Percentiles rank a stretch among this genome's conserved stretches.
These are phyloP conservation scores for Pleurostoma richardsiae DNA, from an alignment of 2,329 filamentous ascomycete genomes.

Conservation along the genomic window DNA sequence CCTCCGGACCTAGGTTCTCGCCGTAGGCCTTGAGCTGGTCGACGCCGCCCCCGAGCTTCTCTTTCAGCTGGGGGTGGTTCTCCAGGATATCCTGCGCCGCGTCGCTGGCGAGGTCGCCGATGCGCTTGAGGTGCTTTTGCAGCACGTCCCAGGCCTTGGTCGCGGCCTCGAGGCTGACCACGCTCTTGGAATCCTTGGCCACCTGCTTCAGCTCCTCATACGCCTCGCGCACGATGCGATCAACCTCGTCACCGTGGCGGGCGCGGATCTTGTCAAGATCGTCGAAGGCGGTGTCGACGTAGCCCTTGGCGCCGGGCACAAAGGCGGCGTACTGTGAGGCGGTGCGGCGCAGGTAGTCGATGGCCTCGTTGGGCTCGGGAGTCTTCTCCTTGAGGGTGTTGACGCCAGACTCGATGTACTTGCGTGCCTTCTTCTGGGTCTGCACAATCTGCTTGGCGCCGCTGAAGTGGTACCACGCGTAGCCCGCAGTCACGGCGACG, in stretches of 20 bases:
- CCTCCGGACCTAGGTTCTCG: slow-evolving; percentile 67
- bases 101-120: slow-evolving; percentile 58
- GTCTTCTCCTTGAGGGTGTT: slow-evolving; percentile 57
- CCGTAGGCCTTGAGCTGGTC: slow-evolving; percentile 66
- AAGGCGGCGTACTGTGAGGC: slow-evolving; percentile 65
- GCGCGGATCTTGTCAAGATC: slow-evolving; percentile 64
- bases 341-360: slow-evolving; percentile 60
- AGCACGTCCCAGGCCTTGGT: slow-evolving; percentile 58
- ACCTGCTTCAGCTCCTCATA: slow-evolving; percentile 65
- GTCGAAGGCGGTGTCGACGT: slow-evolving; percentile 65
- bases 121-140: slow-evolving; percentile 52
- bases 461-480: slow-evolving; percentile 7
- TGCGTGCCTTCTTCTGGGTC: slow-evolving; percentile 48
- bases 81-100: slow-evolving; percentile 61
- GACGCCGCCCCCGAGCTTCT: slow-evolving; percentile 64
- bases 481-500: not conserved
- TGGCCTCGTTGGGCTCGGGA: slow-evolving; percentile 61
- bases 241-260: slow-evolving; percentile 66
- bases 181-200: slow-evolving; percentile 52
- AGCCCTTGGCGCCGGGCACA: slow-evolving; percentile 65
- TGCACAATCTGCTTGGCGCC: slow-evolving; percentile 29
- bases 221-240: slow-evolving; percentile 61
- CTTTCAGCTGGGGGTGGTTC: slow-evolving; percentile 69
- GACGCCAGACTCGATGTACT: slow-evolving; percentile 54
- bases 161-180: slow-evolving; percentile 58